Evolutionary conservation across 805 yeast genomes (phyloP), one percentile per base, ranked within the genome.

Genomic region (Scheffersomyces amazonensis): DNA sequence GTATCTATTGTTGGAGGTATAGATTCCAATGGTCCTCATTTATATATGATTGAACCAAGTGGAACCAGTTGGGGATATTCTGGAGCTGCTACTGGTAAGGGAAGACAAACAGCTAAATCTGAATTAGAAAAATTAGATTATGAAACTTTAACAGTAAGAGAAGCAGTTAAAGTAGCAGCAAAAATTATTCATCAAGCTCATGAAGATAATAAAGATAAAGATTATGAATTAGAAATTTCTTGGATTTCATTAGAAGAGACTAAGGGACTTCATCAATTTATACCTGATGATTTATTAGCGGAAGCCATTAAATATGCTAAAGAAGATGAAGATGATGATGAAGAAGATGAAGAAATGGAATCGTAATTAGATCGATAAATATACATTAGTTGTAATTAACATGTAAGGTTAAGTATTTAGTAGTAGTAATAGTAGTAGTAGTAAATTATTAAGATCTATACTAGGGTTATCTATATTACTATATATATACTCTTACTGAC

Each of bases 61-160:
- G 99, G 99, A 45, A 73, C 88, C 1, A 88, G 83, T 57, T 95
- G 99, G 98, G 99, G 99, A 36, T 93, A 93, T 66, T 75, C 78
- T 39, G 99, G 96, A 44, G 95, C 96, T 28, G 99, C 99, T 13
- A 80, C 97, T 3, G 99, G 99, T 47, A 93, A 91, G 62, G 99
- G 99, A 34, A 81, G 98, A 64, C 99, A 93, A 64, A 79, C 87
- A n/a, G 99, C 99, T 35, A 91, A 91, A 66, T 85, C 91, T 20
- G 99, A 93, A 66, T 76, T 93, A 50, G 99, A 93, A 64, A 93
- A 93, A 63, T 71, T 93, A 60, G 83, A 87, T 48, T 70, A 81
- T 44, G 81, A 80, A 37, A 77, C 74, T 47, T 66, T 95, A 48
- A 68, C 81, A 7, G 86, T 82, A 3, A 76, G 66, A 49, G 95